Evolutionary conservation across 2,329 filamentous ascomycete genomes (phyloP).

Genomic region (Fusarium coffeatum): DNA sequence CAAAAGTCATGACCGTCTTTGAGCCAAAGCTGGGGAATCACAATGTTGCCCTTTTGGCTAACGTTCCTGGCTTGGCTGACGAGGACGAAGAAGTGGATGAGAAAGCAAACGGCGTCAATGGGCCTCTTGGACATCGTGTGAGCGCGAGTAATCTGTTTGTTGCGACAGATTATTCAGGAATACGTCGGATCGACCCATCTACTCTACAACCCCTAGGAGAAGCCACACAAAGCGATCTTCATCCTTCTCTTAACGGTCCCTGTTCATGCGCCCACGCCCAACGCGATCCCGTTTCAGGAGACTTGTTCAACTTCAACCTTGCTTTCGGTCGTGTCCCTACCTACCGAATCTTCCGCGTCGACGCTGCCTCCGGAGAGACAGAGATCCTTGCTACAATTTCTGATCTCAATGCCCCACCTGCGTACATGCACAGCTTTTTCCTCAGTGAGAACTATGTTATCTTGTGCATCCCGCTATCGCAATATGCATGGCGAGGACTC

Average conservation of each 20-base stretch:
- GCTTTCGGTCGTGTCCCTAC: conserved; percentile 65
- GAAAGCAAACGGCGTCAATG: not conserved
- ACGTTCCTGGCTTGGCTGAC: conserved; percentile 68
- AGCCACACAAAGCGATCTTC: conserved; percentile 69
- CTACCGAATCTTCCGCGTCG: conserved; percentile 78
- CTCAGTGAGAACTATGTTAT: conserved; percentile 77
- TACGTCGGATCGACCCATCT: conserved; percentile 73
- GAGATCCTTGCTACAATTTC: conserved; percentile 76
- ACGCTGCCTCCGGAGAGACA: conserved; percentile 71
- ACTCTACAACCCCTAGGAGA: conserved; percentile 79
- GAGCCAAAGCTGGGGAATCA: conserved; percentile 60
- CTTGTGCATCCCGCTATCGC: conserved; percentile 77
- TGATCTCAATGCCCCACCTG: conserved; percentile 61
- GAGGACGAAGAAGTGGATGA: not conserved
- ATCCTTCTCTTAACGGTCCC: conserved; percentile 75
- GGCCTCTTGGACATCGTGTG: conserved; percentile 52
- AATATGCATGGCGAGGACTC: conserved; percentile 67
- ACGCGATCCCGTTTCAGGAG: conserved; percentile 77
- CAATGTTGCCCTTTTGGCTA: conserved; percentile 69
- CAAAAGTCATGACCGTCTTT: conserved; percentile 76
- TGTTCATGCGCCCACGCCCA: conserved; percentile 78
- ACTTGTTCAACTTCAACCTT: conserved; percentile 87
- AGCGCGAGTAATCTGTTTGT: conserved; percentile 62
- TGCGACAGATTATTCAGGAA: conserved; percentile 64
- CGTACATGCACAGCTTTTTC: conserved; percentile 88